Evolutionary conservation across 208 protist genomes (phyloP), one percentile per base, ranked within the genome.

Genomic region (Trypanosoma platydactyli): DNA sequence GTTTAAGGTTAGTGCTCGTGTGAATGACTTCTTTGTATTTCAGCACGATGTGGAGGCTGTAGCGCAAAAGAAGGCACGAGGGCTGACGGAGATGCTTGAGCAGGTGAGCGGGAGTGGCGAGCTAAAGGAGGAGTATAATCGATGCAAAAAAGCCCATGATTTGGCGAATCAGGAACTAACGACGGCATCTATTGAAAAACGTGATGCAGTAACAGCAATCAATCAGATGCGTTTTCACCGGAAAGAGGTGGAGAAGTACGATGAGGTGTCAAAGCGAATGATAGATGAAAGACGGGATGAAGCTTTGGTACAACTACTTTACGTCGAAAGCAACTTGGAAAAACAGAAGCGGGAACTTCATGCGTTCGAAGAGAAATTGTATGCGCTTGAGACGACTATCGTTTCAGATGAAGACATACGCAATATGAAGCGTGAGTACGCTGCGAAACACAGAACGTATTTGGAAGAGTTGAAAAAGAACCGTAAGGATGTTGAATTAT

Each of bases 41-140:
- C 97, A 99, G 76, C 97, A 99, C 67, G 96, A 99, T 64, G 97
- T 99, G 6, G 90, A 98, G 52, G 77, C 72, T 1, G 80, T 99
- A 4, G 97, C 97, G 4, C 83, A 89, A n/a, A 98, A 98, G 63
- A 91, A 79, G 33, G 88, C 96, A 20, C 86, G 90, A 55, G 90
- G 99, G 62, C 81, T 99, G 18, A 98, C 98, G 6, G 82, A 89
- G 35, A 66, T 99, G n/a, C 82, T 99, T 12, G 98, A 99, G 72
- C 66, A 95, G 38, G 84, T 99, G 22, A 97, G 88, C 71, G 95
- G 97, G 22, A 98, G 95, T 46, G 90, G 58, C 5, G 89, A 97
- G 25, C 84, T 98, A 1, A 84, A 88, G 41, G 48, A 64, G 0
- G 97, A 99, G 66, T 99, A 99, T 79, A 85, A 98, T 11, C 44